Conservation (phyloP, 257 asterid genomes). For the Knoxia roxburghii region DNA sequence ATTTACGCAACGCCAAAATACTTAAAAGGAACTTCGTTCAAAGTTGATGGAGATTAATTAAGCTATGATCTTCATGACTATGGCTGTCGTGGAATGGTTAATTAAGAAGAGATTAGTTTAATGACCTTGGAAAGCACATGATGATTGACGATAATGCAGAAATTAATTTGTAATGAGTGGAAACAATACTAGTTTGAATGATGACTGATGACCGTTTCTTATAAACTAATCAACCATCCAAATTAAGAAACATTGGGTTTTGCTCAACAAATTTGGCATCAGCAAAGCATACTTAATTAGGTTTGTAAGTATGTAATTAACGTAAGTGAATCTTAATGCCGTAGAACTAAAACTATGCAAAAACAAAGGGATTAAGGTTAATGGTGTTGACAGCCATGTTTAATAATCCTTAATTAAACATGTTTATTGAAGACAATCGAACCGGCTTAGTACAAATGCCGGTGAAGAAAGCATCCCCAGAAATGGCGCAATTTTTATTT, state of each 20-base stretch:
- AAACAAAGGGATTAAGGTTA: not conserved
- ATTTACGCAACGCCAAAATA: no score
- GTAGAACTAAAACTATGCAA: not conserved
- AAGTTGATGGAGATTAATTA: no score
- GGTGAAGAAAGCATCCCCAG: no score
- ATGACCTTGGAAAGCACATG: no score
- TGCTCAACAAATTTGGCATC: not conserved
- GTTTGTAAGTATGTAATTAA: not conserved
- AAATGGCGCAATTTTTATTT: no score
- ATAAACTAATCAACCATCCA: not conserved
- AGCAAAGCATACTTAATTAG: not conserved
- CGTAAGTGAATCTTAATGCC: constrained; percentile 15
- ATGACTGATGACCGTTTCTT: constrained; percentile 3
- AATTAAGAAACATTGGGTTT: constrained; percentile 3
- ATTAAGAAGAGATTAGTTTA: no score
- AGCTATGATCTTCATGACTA: no score
- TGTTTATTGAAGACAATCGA: not conserved
- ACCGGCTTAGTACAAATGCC: no score
- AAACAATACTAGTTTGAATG: no score
- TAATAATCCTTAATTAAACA: not conserved
- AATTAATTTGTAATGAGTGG: not conserved
- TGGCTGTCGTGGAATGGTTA: no score
- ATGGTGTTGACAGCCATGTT: not conserved
- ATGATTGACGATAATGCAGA: not conserved
- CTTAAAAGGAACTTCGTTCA: no score